Evolutionary conservation across 805 yeast species (phyloP), one percentile per base, ranked within the genome.

Genomic region (Saturnispora sanitii): DNA sequence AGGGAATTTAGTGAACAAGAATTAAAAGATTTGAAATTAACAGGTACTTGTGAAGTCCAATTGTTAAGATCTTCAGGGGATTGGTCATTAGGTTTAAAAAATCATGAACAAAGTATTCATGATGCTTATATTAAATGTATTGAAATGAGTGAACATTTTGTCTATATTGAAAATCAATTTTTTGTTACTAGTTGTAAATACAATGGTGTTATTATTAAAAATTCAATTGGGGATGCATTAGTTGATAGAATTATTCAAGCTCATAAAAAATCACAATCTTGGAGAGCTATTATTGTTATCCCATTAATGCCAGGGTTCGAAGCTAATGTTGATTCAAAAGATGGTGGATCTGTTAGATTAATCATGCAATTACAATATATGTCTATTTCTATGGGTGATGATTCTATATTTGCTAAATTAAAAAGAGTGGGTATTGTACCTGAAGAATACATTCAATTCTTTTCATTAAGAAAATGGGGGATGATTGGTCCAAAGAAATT

Each of bases 241-340:
- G 97, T 92, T n/a, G 97, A 92, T 58, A 71, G 99, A 53, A 88
- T 90, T 41, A 82, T 88, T 26, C 71, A 87, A 35, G 98, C 98
- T 0, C 82, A 84, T 55, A 72, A 74, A 45, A 82, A 79, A 45
- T 75, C 77, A 4, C 81, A 76, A 40, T 60, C 66, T 9, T 92
- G 99, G 99, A 79, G 79, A 47, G 97, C 97, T 1, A 74, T 86
- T 20, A 81, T 92, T 45, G 71, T 92, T 9, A 86, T 92, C 47
- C 99, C 99, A 3, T 67, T 92, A 49, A 86, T 92, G 92, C 99
- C 99, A 1, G 99, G 98, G 0, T 92, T 94, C 58, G 92, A 82
- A 54, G 79, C 95, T 21, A 83, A 86, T 49, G 94, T 94, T 17
- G 97, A 90, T 55, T 76, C 82, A 47, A 82, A 92, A 13, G 96